Percentiles rank a stretch among this genome's conserved stretches.
These are phyloP conservation scores for Vitis hybrid DNA, from an alignment of 177 flowering plant species.

Conservation along the genomic window DNA sequence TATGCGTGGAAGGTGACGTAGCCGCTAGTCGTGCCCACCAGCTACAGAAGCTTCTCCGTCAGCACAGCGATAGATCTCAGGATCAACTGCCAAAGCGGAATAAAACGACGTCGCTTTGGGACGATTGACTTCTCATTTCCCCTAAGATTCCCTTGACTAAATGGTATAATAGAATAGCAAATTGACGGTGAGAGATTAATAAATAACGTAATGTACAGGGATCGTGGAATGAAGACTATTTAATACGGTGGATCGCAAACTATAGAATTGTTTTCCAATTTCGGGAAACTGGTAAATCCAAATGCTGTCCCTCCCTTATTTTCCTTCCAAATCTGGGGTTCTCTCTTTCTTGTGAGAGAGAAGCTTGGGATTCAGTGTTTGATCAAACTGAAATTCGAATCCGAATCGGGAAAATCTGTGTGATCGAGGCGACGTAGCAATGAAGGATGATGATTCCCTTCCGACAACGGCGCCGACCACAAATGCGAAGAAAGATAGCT, in stretches of 20 bases:
- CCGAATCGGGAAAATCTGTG: neutral
- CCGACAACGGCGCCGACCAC: slow-evolving; percentile 43
- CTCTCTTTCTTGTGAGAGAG: neutral
- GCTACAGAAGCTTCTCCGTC: too few relatives aligned
- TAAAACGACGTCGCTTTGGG: too few relatives aligned
- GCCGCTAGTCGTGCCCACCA: too few relatives aligned
- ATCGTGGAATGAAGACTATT: neutral
- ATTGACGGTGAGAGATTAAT: too few relatives aligned
- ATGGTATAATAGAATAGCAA: too few relatives aligned
- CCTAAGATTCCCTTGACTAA: too few relatives aligned
- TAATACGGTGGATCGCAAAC: slow-evolving; percentile 2
- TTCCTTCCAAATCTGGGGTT: slow-evolving; percentile 7
- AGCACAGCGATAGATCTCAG: too few relatives aligned
- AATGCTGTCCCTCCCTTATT: neutral
- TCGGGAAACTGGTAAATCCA: neutral
- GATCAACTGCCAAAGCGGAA: too few relatives aligned
- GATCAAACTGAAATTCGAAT: neutral
- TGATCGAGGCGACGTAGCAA: slow-evolving; percentile 18
- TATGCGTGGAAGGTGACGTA: too few relatives aligned
- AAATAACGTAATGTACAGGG: too few relatives aligned
- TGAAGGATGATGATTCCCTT: slow-evolving; percentile 74
- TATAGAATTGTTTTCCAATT: neutral
- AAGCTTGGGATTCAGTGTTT: too few relatives aligned
- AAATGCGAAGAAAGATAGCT: slow-evolving; percentile 38
- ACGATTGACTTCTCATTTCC: too few relatives aligned